phyloP scores from a whole-genome alignment of 257 asterid genomes.

The Solanum neorickii region DNA sequence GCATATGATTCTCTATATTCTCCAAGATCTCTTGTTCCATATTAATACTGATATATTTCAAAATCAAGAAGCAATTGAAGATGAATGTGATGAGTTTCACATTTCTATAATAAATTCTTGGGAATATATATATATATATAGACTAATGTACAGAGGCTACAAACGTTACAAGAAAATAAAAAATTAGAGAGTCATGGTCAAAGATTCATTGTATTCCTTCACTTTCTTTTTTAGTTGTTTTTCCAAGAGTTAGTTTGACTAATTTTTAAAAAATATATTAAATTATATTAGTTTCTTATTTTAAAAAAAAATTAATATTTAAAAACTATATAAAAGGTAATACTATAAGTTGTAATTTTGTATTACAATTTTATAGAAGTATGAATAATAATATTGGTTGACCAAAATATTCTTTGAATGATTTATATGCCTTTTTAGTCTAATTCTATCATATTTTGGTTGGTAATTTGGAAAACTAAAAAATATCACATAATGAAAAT shows the following conservation, averaged over 20 bases:
- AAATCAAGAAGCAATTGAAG: neutral
- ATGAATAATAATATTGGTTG: neutral
- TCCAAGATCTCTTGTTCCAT: slow-evolving; percentile 17
- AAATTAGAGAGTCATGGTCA: neutral
- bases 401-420: neutral
- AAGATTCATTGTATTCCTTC: neutral
- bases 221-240: too few relatives aligned
- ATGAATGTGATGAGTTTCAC: neutral
- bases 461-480: neutral
- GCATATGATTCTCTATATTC: slow-evolving; percentile 20
- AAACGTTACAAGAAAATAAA: neutral
- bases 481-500: too few relatives aligned
- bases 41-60: neutral
- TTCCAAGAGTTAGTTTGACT: neutral
- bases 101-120: neutral
- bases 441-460: neutral
- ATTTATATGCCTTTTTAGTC: neutral
- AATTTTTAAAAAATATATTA: too few relatives aligned
- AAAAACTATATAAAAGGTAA: too few relatives aligned
- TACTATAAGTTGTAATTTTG: too few relatives aligned
- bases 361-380: too few relatives aligned
- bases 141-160: neutral
- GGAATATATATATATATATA: neutral
- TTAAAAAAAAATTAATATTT: too few relatives aligned
- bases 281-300: too few relatives aligned